phyloP scores from a whole-genome alignment of 1,284 basidiomycete species.

The Schizopora paradoxa region DNA sequence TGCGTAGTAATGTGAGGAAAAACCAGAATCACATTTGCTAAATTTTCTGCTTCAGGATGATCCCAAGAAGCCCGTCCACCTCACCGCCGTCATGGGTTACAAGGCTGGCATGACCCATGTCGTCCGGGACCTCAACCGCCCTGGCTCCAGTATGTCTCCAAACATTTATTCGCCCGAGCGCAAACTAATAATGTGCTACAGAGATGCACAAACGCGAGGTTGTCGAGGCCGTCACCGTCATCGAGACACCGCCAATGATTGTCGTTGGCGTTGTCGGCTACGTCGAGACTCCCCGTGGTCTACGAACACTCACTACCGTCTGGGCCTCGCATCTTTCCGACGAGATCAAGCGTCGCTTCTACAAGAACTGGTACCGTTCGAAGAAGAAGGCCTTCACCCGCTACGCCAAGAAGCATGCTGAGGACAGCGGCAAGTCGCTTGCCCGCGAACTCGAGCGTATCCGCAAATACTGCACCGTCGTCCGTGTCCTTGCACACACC shows the following conservation, averaged over 20 bases:
- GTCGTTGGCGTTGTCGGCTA: conserved; percentile 99
- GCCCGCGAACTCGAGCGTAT: conserved; percentile 98
- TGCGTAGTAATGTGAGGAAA: conserved; percentile 26
- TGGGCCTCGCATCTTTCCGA: conserved; percentile 82
- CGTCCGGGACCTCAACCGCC: conserved; percentile 98
- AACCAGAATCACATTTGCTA: conserved; percentile 15
- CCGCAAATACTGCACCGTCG: conserved; percentile 99
- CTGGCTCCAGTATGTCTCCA: conserved; percentile 82
- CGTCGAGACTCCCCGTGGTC: conserved; percentile 98
- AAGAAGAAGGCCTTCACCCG: conserved; percentile 99
- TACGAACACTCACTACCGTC: conserved; percentile 81
- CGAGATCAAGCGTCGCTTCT: conserved; percentile 98
- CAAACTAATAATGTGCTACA: conserved; percentile 29
- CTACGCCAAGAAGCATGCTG: conserved; percentile 99
- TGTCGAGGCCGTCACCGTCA: conserved; percentile 94
- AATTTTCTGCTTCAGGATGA: conserved; percentile 70
- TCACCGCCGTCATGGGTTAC: conserved; percentile 99
- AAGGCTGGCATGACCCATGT: conserved; percentile 99
- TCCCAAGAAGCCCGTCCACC: conserved; percentile 98
- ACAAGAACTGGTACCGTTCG: conserved; percentile 99
- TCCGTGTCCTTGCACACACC: conserved; percentile 98
- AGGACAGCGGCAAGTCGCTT: conserved; percentile 90
- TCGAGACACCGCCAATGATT: conserved; percentile 98
- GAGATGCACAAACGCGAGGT: conserved; percentile 99
- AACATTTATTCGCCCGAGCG: conserved; percentile 4